phyloP scores from a whole-genome alignment of 129 eudicot genomes.

The Artemisia argyi region DNA sequence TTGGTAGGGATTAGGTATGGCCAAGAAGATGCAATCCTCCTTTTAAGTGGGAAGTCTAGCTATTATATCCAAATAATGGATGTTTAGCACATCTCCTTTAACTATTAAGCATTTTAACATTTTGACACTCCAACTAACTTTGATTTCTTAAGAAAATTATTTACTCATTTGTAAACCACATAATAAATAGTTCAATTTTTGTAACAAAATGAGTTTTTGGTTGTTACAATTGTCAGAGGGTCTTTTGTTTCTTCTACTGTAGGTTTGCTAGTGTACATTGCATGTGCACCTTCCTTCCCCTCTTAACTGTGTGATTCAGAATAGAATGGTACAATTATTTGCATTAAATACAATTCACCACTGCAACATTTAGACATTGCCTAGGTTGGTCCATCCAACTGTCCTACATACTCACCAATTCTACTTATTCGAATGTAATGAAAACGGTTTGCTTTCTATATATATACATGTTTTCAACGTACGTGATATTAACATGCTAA shows the following conservation, averaged over 20 bases:
- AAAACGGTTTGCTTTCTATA: constrained; percentile 23
- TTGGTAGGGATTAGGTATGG: constrained; percentile 34
- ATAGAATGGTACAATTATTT: constrained; percentile 37
- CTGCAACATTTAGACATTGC: constrained; percentile 28
- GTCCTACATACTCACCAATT: constrained; percentile 7
- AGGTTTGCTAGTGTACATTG: constrained; percentile 27
- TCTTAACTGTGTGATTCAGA: constrained; percentile 33
- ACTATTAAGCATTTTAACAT: constrained; percentile 7
- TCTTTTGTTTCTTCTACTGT: constrained; percentile 29
- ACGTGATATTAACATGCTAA: no score
- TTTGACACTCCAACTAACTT: background rate
- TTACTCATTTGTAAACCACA: no score
- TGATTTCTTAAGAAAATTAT: no score
- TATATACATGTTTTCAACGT: no score
- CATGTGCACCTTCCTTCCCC: constrained; percentile 36
- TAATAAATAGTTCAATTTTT: background rate
- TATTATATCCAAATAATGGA: constrained; percentile 20
- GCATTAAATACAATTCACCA: constrained; percentile 28
- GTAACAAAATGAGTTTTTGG: constrained; percentile 20
- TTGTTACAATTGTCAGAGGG: constrained; percentile 37
- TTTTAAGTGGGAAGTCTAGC: constrained; percentile 20
- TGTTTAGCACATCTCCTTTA: background rate
- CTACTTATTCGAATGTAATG: constrained; percentile 25
- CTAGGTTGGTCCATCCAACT: constrained; percentile 28
- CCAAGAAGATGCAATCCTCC: constrained; percentile 31